Evolutionary conservation across 106 monocot genomes (phyloP).

Genomic region (Apostasia ramifera): DNA sequence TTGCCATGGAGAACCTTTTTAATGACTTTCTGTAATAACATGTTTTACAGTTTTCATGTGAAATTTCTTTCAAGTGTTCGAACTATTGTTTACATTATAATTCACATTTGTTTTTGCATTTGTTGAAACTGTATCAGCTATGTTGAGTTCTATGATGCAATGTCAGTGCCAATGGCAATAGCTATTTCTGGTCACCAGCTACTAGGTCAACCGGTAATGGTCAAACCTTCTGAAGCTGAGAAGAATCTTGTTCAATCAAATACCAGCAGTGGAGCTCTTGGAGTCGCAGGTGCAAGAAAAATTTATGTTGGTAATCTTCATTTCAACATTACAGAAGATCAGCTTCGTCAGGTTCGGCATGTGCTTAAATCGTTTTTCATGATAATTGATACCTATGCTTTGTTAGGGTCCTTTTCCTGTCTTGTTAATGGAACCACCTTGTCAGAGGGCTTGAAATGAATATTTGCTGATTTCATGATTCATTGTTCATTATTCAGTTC

Average conservation of each 20-base stretch:
- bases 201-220: conserved; percentile 91
- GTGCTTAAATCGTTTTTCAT: too few relatives aligned
- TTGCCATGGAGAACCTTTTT: too few relatives aligned
- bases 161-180: conserved; percentile 64
- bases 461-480: too few relatives aligned
- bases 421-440: too few relatives aligned
- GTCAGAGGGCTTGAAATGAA: too few relatives aligned
- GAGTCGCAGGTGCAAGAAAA: conserved; percentile 49
- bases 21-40: too few relatives aligned
- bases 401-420: too few relatives aligned
- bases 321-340: conserved; percentile 73
- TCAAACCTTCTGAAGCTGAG: conserved; percentile 94
- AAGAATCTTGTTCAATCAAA: conserved; percentile 84
- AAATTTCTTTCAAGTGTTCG: too few relatives aligned
- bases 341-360: conserved; percentile 39
- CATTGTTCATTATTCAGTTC: too few relatives aligned
- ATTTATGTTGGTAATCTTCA: conserved; percentile 86
- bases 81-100: too few relatives aligned
- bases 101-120: not conserved
- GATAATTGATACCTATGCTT: too few relatives aligned
- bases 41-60: too few relatives aligned
- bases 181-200: conserved; percentile 58
- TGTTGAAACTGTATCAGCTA: conserved; percentile 28
- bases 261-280: conserved; percentile 21
- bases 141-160: conserved; percentile 85